A percentile compares a stretch with the other conserved stretches of the same genome.
Conservation (phyloP, 164 flowering plant genomes). For the Taxillus chinensis region DNA sequence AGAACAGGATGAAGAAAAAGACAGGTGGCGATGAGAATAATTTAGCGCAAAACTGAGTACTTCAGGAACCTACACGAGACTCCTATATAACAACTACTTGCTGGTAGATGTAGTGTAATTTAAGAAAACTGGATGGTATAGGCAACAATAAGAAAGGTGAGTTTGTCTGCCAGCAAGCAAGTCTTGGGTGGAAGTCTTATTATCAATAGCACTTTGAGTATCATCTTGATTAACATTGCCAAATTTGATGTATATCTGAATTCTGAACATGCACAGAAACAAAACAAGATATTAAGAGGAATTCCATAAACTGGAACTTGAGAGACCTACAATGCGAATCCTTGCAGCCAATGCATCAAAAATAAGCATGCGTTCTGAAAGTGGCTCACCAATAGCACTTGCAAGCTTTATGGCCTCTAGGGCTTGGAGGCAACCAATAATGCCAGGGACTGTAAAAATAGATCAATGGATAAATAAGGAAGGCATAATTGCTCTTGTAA, state of each 20-base stretch:
- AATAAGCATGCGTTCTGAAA: conserved; percentile 84
- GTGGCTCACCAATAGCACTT: conserved; percentile 78
- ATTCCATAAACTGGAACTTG: not conserved
- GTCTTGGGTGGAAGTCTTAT: no score
- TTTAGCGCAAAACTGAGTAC: not conserved
- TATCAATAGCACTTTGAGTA: no score
- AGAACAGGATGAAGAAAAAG: no score
- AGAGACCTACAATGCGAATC: conserved; percentile 61
- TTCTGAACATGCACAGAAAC: no score
- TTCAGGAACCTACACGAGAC: not conserved
- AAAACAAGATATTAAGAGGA: not conserved
- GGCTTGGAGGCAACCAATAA: conserved; percentile 96
- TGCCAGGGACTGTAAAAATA: conserved; percentile 68
- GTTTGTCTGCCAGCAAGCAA: not conserved
- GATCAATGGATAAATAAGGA: not conserved
- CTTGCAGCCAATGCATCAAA: conserved; percentile 80
- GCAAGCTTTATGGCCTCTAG: conserved; percentile 92
- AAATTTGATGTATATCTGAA: no score
- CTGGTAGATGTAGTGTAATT: no score
- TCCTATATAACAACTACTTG: no score
- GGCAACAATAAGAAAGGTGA: no score
- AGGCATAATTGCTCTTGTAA: not conserved
- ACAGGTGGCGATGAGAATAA: no score
- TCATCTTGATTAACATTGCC: no score
- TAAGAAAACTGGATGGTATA: no score